Evolutionary conservation across 148 eudicot species (phyloP), one percentile per base, ranked within the genome.

Genomic region (Silene latifolia): DNA sequence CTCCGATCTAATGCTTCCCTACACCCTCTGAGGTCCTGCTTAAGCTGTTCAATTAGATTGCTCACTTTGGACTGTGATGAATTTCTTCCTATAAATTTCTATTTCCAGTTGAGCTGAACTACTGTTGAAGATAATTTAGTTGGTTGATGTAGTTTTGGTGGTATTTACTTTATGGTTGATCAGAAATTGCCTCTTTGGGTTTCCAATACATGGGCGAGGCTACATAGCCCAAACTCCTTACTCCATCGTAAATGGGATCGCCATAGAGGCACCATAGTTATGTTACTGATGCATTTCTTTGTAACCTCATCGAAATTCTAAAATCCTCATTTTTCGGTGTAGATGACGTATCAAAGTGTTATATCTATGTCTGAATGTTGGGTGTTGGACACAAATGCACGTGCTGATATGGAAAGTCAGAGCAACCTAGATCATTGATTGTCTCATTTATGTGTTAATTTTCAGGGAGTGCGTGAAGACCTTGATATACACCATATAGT

Each of bases 401-500:
- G 3, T 3, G 9, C 8, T 6, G 44, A 39, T 39, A 6, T 6
- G 44, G 44, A 39, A 51, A 51, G 56, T 51, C 56, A 4, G 56
- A 51, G 56, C 9, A 13, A 51, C 56, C 56, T 14, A 13, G 56
- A 51, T 51, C 56, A 51, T 14, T 15, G 14, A 27, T 3, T 35
- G 63, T n/a, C 44, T 74, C 24, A 53, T 72, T 25, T 61, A 63
- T 56, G 76, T 63, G 56, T 54, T 53, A 17, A 62, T 25, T 62
- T 74, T 14, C 78, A 94, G 98, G 93, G 89, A 58, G 80, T 89
- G 63, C 84, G 82, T 4, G 93, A 94, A 72, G 98, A 92, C 84
- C 80, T 94, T 73, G 93, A 88, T 51, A 94, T 94, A 73, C 98
- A 94, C 77, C 98, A 94, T 73, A 90, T 94, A 72, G 97, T 94